Evolutionary conservation across 768 basidiomycete species (phyloP), one percentile per base, ranked within the genome.

Genomic region (Lactarius hatsudake): DNA sequence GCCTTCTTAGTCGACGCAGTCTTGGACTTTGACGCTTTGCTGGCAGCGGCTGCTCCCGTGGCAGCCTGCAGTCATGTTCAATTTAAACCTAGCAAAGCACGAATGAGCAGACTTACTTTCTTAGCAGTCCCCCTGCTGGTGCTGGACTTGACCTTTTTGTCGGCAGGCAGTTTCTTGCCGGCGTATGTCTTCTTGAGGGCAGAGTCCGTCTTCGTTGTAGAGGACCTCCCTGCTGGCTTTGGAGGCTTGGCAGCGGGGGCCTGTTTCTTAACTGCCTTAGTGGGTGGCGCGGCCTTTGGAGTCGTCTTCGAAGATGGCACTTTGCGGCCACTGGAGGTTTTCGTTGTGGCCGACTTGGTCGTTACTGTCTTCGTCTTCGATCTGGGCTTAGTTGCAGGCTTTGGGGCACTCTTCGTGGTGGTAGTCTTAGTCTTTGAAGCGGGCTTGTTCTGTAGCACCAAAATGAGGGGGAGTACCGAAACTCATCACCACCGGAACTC

Each of bases 111-210:
- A 68, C 71, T 43, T 54, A 87, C 87, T 85, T 89, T 91, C 82
- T 90, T 91, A 10, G 83, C 85, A 1, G 81, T 56, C 38, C 81
- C 85, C 40, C 85, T 80, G 74, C 83, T 70, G 60, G 65, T 54
- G 17, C 70, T 61, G 7, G 73, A 34, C 34, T 71, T 64, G 12
- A 64, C 30, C 61, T 68, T 74, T 30, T 70, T 66, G 40, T 67
- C 66, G 18, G 70, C 34, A 26, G 69, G 45, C 1, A 42, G 26
- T 53, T 64, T 71, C 56, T 65, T 69, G 40, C 71, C 65, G 1
- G 71, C 71, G 32, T 66, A 70, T 32, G 69, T 65, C 70, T 73
- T 75, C 63, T 70, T 68, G 30, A 64, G 53, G 42, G 79, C 71
- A 23, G 63, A 18, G 36, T 71, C 63, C 48, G 74, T 61, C 61